Evolutionary conservation across 768 basidiomycete genomes (phyloP), one percentile per base, ranked within the genome.

Genomic region (Mycena galericulata): DNA sequence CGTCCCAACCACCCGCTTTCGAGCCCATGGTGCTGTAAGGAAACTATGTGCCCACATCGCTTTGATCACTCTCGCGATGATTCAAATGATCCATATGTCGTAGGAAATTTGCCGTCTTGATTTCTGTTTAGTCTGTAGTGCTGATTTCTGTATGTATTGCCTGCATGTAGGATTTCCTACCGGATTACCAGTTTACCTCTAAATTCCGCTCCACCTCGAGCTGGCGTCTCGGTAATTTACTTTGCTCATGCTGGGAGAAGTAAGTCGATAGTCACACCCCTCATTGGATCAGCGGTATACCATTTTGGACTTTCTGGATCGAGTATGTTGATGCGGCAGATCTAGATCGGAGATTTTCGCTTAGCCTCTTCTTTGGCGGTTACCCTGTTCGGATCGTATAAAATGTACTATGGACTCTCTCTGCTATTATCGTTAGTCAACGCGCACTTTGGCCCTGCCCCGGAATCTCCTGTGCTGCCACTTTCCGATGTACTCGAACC

Each of bases 1-100:
- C 71, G 24, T 73, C 73, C 45, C 76, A 68, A n/a, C 65, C 68
- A 30, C 65, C 71, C 24, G 41, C 61, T 58, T 72, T 71, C n/a
- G 69, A 74, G 47, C 67, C 73, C 22, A 70, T 64, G 68, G 62
- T 60, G 41, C 49, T 69, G 58, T 61, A 70, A 62, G 50, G 43
- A 29, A 53, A 22, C 10, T 34, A 61, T 63, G 53, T 49, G 58
- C 57, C 36, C 40, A 58, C 67, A 49, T 53, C 38, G 46, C 54
- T 38, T 67, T 30, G 40, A 41, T 18, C 18, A 9, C 43, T 58
- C 49, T 51, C 56, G 43, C 67, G 55, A 62, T 68, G 54, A 50
- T 29, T 38, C 56, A 49, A 55, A 46, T 59, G 43, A 67, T 54
- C 20, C 54, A 56, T 51, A 45, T 30, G 36, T 68, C 36, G 54